Evolutionary conservation across 257 asterid species (phyloP).

Genomic region (Knoxia roxburghii): DNA sequence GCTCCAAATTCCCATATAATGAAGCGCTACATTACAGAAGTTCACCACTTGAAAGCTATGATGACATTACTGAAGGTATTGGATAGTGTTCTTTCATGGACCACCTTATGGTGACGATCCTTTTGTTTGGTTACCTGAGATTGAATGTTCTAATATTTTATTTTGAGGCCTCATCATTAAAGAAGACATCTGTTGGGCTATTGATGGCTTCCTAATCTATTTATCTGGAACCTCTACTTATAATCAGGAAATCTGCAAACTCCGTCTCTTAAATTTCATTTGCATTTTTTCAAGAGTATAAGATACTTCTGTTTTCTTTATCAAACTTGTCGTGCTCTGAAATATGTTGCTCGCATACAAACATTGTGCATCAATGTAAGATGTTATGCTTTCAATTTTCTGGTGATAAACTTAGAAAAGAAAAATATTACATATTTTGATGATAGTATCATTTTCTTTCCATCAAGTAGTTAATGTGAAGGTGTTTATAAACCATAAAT

Average conservation of each 20-base stretch:
- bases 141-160: neutral
- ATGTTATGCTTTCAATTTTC: neutral
- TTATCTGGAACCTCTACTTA: too few species aligned
- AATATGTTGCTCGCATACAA: neutral
- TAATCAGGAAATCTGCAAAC: neutral
- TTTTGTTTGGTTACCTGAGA: neutral
- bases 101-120: conserved; percentile 13
- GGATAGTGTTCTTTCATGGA: conserved; percentile 17
- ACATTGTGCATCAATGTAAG: neutral
- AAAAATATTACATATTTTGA: neutral
- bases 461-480: neutral
- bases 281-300: too few species aligned
- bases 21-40: conserved; percentile 87
- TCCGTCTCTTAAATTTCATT: too few species aligned
- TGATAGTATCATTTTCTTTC: neutral
- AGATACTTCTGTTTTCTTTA: neutral
- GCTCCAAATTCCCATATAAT: conserved; percentile 81
- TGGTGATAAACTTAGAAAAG: neutral
- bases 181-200: neutral
- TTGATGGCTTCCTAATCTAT: neutral
- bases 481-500: neutral
- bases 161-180: neutral
- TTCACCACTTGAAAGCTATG: conserved; percentile 81
- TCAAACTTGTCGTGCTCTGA: neutral
- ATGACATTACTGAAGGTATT: conserved; percentile 87